Evolutionary conservation across 495 filamentous ascomycete genomes (phyloP).

Genomic region (Schizothecium vesticola): DNA sequence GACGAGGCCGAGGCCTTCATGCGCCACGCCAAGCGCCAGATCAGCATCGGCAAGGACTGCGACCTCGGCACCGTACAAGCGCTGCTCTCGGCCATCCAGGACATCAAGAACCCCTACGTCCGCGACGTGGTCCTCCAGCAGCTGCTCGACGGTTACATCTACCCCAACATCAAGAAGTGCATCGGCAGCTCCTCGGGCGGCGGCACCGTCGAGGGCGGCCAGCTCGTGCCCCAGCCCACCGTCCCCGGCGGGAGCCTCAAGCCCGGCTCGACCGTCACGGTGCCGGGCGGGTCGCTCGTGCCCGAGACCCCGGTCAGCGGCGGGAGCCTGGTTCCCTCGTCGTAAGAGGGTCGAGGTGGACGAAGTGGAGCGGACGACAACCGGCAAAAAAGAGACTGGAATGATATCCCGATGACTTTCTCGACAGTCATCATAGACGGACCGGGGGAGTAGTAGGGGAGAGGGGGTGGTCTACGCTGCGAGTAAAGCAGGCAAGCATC

Average conservation of each 20-base stretch:
- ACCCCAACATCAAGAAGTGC: constrained; percentile 6
- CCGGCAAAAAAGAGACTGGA: neutral
- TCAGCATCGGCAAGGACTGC: neutral
- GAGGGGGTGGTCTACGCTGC: neutral
- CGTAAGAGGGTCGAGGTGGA: constrained; percentile 18
- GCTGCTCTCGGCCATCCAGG: neutral
- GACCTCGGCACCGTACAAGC: constrained; percentile 10
- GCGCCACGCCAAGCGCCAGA: neutral
- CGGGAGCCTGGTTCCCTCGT: constrained; percentile 11
- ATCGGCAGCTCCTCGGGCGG: constrained; percentile 13
- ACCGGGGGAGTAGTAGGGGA: neutral
- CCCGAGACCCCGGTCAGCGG: constrained; percentile 15
- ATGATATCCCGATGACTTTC: neutral
- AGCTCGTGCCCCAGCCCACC: constrained; percentile 21
- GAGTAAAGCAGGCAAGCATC: neutral
- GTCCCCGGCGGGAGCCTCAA: constrained; percentile 25
- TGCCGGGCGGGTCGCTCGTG: constrained; percentile 24
- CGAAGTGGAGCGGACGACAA: neutral
- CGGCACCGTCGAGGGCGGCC: constrained; percentile 23
- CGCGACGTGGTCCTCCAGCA: neutral
- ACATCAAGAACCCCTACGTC: neutral
- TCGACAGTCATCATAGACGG: neutral
- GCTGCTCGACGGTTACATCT: neutral
- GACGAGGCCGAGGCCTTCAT: neutral
- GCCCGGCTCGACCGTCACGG: constrained; percentile 23